Evolutionary conservation across 495 filamentous ascomycete species (phyloP).

Genomic region (Podospora appendiculata): DNA sequence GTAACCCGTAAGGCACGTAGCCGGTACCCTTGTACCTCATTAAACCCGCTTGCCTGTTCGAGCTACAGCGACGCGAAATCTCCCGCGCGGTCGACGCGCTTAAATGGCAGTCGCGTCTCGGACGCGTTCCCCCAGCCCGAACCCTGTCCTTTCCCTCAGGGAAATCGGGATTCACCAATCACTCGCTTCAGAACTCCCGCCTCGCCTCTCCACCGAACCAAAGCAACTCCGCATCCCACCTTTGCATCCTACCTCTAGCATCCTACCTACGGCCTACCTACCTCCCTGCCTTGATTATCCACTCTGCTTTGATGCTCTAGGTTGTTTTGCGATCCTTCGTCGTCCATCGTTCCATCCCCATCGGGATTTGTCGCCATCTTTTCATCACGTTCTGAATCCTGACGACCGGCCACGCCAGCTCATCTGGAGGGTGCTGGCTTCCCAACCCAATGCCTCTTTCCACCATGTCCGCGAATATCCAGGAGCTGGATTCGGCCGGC

Average conservation of each 20-base stretch:
- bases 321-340: background rate
- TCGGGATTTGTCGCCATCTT: too few species aligned
- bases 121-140: slow-evolving; percentile 3
- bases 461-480: slow-evolving; percentile 26
- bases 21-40: too few species aligned
- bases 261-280: background rate
- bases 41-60: too few species aligned
- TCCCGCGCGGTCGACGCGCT: background rate
- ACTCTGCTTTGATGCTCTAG: background rate
- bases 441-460: slow-evolving; percentile 27
- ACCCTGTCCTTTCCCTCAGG: background rate
- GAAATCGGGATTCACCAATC: slow-evolving; percentile 7
- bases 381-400: too few species aligned
- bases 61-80: background rate
- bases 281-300: background rate
- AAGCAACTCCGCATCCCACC: slow-evolving; percentile 3
- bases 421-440: background rate
- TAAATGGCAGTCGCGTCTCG: slow-evolving; percentile 8
- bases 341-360: too few species aligned
- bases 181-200: slow-evolving; percentile 4
- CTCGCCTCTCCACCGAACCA: slow-evolving; percentile 2
- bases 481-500: slow-evolving; percentile 20
- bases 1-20: too few species aligned
- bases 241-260: background rate
- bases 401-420: background rate